Percentiles rank a stretch among this genome's conserved stretches.
phyloP scores from a whole-genome alignment of 768 basidiomycete genomes.

The Lepiota brunneoincarnata region DNA sequence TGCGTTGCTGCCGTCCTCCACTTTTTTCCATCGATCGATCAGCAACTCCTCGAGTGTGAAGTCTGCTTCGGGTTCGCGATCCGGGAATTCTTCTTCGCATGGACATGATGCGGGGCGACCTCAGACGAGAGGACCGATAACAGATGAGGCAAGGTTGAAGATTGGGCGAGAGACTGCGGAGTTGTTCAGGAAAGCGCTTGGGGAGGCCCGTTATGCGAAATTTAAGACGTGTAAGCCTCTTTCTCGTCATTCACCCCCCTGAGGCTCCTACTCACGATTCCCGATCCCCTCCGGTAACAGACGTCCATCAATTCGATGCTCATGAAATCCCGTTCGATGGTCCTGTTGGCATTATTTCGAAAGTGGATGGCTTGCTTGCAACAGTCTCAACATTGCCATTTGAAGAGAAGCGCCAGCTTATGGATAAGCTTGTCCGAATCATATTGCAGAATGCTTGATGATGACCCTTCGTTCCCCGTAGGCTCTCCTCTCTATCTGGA shows the following conservation, averaged over 20 bases:
- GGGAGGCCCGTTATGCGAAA: conserved; percentile 41
- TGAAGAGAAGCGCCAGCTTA: conserved; percentile 47
- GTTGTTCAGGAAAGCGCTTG: conserved; percentile 43
- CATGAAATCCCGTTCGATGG: conserved; percentile 76
- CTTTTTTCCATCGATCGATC: conserved; percentile 31
- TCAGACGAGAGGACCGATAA: conserved; percentile 15
- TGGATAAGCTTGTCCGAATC: conserved; percentile 60
- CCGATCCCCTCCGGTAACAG: conserved; percentile 29
- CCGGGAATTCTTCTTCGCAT: conserved; percentile 18
- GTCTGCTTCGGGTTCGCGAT: conserved; percentile 22
- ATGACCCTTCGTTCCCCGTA: background rate
- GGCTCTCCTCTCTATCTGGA: background rate
- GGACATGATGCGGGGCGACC: conserved; percentile 18
- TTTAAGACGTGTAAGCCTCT: conserved; percentile 64
- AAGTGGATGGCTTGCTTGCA: conserved; percentile 58
- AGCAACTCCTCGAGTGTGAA: conserved; percentile 28
- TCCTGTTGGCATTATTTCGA: conserved; percentile 63
- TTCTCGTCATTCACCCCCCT: background rate
- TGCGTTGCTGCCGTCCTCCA: conserved; percentile 52
- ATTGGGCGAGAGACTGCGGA: conserved; percentile 47
- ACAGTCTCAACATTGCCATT: conserved; percentile 42
- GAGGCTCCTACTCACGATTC: background rate
- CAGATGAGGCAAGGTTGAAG: conserved; percentile 30
- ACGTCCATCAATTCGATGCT: conserved; percentile 74
- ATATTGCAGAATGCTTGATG: conserved; percentile 48